A percentile compares a stretch with the other conserved stretches of the same genome.
Conservation (phyloP, 768 basidiomycete species). For the Phlebiopsis gigantea region DNA sequence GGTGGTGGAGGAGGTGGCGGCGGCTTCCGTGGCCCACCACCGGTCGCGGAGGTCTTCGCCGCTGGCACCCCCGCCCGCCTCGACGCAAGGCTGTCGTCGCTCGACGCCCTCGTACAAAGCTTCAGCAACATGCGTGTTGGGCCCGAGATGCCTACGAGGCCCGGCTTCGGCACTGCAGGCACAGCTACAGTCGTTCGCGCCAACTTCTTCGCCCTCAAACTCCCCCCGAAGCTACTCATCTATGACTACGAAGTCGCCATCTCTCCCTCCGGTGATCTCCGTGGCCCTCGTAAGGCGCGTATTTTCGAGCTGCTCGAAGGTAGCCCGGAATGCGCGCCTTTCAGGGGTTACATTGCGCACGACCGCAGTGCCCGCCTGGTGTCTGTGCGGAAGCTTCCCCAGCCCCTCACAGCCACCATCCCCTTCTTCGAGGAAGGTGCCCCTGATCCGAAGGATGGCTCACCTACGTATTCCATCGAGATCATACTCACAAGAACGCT, state of each 20-base stretch:
- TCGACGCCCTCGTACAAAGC: neutral
- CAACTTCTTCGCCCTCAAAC: slow-evolving; percentile 55
- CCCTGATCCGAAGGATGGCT: slow-evolving; percentile 25
- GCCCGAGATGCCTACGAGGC: slow-evolving; percentile 39
- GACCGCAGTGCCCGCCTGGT: slow-evolving; percentile 40
- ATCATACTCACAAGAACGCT: slow-evolving; percentile 29
- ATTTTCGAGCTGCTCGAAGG: slow-evolving; percentile 53
- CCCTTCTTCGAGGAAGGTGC: slow-evolving; percentile 38
- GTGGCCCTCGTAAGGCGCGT: slow-evolving; percentile 37
- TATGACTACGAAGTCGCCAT: slow-evolving; percentile 57
- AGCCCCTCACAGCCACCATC: slow-evolving; percentile 30
- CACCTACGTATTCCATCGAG: slow-evolving; percentile 36
- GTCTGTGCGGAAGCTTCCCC: slow-evolving; percentile 32
- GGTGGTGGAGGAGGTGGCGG: neutral
- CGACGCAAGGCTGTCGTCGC: neutral
- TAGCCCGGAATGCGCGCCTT: slow-evolving; percentile 29
- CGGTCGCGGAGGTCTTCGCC: neutral
- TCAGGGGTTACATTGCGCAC: slow-evolving; percentile 43
- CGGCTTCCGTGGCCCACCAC: neutral
- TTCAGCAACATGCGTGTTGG: neutral
- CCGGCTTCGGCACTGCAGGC: slow-evolving; percentile 52
- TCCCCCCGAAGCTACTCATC: slow-evolving; percentile 37
- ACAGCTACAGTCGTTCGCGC: slow-evolving; percentile 45
- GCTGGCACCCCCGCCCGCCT: neutral
- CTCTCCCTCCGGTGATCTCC: slow-evolving; percentile 39